Evolutionary conservation across 371 early-diverging fungal genomes (phyloP).

Genomic region (Mucor circinelloides): DNA sequence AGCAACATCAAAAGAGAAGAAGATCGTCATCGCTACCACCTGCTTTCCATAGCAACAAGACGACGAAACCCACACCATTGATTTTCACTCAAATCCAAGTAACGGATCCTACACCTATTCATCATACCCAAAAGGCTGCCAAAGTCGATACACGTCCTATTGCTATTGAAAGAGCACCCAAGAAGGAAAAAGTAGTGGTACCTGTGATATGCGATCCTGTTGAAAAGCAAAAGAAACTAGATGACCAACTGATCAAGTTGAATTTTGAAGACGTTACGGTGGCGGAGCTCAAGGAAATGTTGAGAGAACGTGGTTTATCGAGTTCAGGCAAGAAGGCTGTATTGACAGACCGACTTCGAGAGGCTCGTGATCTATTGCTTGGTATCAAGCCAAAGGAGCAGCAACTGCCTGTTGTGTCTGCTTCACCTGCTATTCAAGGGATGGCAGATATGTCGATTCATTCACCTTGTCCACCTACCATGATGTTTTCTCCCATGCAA

Average conservation of each 20-base stretch:
- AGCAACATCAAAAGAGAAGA: slow-evolving; percentile 29
- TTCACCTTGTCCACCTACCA: slow-evolving; percentile 16
- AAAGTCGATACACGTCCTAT: slow-evolving; percentile 26
- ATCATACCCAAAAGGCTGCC: slow-evolving; percentile 27
- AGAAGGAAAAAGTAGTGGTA: slow-evolving; percentile 25
- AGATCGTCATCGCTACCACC: slow-evolving; percentile 38
- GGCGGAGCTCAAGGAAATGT: slow-evolving; percentile 68
- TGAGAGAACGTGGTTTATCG: slow-evolving; percentile 59
- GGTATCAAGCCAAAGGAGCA: neutral
- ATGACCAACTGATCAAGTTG: slow-evolving; percentile 48
- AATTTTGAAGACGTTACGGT: slow-evolving; percentile 76
- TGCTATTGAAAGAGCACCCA: slow-evolving; percentile 27
- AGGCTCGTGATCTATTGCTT: slow-evolving; percentile 32
- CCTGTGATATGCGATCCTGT: slow-evolving; percentile 27
- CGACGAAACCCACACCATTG: slow-evolving; percentile 16
- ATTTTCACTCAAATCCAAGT: slow-evolving; percentile 36
- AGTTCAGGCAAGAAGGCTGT: slow-evolving; percentile 67
- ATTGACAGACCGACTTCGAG: slow-evolving; percentile 59
- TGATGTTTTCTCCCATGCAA: slow-evolving; percentile 9
- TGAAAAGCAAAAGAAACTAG: slow-evolving; percentile 37
- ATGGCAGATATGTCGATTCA: slow-evolving; percentile 28
- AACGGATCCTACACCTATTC: slow-evolving; percentile 32
- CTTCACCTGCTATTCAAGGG: slow-evolving; percentile 24
- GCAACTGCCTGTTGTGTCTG: neutral
- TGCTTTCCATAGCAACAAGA: slow-evolving; percentile 20